Evolutionary conservation across 1,284 basidiomycete species (phyloP).

Genomic region (Omphalotus olearius): DNA sequence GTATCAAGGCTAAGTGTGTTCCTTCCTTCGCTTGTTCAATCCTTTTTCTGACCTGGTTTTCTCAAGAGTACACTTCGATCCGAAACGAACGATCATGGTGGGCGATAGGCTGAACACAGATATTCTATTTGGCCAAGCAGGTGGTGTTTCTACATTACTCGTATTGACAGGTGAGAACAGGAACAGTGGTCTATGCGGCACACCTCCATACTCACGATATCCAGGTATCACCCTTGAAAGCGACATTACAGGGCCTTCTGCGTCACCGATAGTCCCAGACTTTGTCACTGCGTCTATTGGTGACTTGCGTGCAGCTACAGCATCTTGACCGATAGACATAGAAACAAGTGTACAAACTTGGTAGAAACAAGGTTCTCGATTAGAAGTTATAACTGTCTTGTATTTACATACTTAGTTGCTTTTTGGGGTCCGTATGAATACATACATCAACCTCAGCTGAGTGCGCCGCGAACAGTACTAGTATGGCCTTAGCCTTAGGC

Average conservation of each 20-base stretch:
- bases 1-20: constrained; percentile 88
- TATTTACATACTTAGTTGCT: constrained; percentile 18
- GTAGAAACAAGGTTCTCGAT: neutral
- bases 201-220: neutral
- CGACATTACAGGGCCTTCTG: constrained; percentile 54
- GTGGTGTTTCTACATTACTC: constrained; percentile 83
- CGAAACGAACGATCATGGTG: constrained; percentile 85
- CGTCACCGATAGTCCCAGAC: constrained; percentile 70
- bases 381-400: constrained; percentile 1
- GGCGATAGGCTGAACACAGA: constrained; percentile 96
- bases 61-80: constrained; percentile 79
- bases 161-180: constrained; percentile 80
- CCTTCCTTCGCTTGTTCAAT: neutral
- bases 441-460: constrained; percentile 33
- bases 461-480: constrained; percentile 36
- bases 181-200: constrained; percentile 4
- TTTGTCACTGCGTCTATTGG: constrained; percentile 79
- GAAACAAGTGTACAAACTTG: neutral
- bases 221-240: constrained; percentile 70
- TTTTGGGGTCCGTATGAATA: constrained; percentile 24
- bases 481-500: too few relatives aligned
- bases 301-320: constrained; percentile 49
- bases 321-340: neutral
- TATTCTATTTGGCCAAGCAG: constrained; percentile 86
- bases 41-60: neutral